These are phyloP conservation scores for Lenwebbia sp. DNA, from an alignment of 345 rosid species.

Conservation along the genomic window DNA sequence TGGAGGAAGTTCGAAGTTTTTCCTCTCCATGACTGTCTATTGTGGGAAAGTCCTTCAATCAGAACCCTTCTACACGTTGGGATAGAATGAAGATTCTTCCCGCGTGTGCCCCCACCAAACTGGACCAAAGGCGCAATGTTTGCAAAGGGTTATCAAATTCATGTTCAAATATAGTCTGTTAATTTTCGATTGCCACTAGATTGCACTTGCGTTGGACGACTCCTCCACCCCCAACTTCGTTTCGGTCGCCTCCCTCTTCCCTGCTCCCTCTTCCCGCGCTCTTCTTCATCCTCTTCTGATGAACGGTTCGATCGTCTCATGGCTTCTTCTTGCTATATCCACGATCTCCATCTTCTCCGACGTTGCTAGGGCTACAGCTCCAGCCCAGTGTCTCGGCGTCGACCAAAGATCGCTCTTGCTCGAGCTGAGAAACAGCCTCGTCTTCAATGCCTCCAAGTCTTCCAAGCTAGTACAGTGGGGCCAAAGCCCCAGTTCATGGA, in stretches of 20 bases:
- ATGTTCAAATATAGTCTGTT: too few species aligned
- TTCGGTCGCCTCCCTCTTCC: neutral
- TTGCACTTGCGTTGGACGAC: neutral
- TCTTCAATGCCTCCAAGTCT: neutral
- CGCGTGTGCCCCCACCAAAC: neutral
- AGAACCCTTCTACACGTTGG: neutral
- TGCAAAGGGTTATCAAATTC: too few species aligned
- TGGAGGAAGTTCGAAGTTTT: neutral
- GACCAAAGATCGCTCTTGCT: constrained; percentile 20
- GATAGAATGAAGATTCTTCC: neutral
- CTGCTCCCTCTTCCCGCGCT: neutral
- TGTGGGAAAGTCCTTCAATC: neutral
- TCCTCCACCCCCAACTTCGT: neutral
- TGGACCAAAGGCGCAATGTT: neutral
- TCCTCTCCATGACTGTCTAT: too few species aligned
- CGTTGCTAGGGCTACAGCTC: neutral
- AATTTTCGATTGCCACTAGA: neutral
- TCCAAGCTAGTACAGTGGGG: constrained; percentile 15
- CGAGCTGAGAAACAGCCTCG: constrained; percentile 12
- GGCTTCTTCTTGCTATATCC: neutral
- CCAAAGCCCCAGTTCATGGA: constrained; percentile 13
- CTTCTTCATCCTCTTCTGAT: neutral
- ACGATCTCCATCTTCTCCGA: neutral
- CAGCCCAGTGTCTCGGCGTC: constrained; percentile 14
- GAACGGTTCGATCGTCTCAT: fast-evolving